Evolutionary conservation across 1,284 basidiomycete genomes (phyloP), one percentile per base, ranked within the genome.

Genomic region (Malassezia cuniculi): DNA sequence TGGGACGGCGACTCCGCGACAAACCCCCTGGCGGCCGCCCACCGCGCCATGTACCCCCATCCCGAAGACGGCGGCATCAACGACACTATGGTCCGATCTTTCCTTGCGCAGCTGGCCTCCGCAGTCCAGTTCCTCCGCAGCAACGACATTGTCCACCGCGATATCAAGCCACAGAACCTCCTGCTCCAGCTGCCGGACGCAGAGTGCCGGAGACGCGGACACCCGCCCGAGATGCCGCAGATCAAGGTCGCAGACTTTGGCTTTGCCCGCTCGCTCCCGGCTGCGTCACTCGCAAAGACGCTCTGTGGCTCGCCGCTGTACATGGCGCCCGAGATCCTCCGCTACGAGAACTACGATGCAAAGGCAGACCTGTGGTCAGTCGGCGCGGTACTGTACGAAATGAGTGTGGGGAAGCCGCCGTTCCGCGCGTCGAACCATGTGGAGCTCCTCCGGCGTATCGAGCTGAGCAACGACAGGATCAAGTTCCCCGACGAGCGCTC

Each of bases 321-420:
- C 71, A 99, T 97, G 90, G 90, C 93, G 0, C 90, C 90, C 0
- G 90, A 99, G 70, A 97, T 99, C 51, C 72, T 99, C 14, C 78
- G 85, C 15, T 94, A 94, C 68, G 83, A 97, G 70, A 93, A 90
- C 69, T 95, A 99, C 69, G 87, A 94, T 66, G 87, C 87, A 17
- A 94, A 89, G 66, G 90, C 85, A 1, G 90, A 99, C 64, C 73
- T 99, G 1, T 99, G 90, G 90, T 90, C 85, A 5, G 85, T 95
- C 21, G 93, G 90, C 6, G 87, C 93, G 0, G 90, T 99, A 3
- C 72, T 95, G 1, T 97, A 81, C 69, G 93, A 99, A 69, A 95
- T 93, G 81, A 75, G 79, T 14, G 81, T 87, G 16, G 90, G 89
- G 3, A 80, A 79, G 53, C 83, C 93, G 2, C 90, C 93, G 0